Percentiles rank a stretch among this genome's conserved stretches.
These are phyloP conservation scores for Penicillium ochrochloron DNA, from an alignment of 495 filamentous ascomycete species.

Conservation along the genomic window DNA sequence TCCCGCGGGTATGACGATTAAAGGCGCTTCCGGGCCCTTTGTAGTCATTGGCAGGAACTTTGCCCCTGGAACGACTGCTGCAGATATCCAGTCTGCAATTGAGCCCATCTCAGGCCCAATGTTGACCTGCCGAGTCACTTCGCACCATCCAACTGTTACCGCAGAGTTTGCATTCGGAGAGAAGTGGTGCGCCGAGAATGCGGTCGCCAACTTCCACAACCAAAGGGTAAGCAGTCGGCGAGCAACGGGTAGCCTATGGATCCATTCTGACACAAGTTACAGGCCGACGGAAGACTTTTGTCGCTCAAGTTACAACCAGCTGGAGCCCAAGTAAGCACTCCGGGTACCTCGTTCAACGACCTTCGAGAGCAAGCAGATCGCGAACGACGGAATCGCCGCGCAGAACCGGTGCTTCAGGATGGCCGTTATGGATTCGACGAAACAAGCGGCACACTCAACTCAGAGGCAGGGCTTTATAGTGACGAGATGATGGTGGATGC, in stretches of 20 bases:
- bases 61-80: conserved; percentile 88
- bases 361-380: conserved; percentile 55
- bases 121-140: conserved; percentile 70
- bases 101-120: conserved; percentile 72
- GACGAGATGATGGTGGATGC: conserved; percentile 52
- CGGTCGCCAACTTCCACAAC: conserved; percentile 84
- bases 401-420: conserved; percentile 58
- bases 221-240: conserved; percentile 64
- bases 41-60: conserved; percentile 89
- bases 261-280: conserved; percentile 27
- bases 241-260: not conserved
- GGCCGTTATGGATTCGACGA: conserved; percentile 63
- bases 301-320: conserved; percentile 71
- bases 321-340: conserved; percentile 34
- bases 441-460: conserved; percentile 34
- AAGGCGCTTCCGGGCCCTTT: conserved; percentile 73
- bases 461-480: conserved; percentile 39
- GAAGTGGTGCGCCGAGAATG: conserved; percentile 75
- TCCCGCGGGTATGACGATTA: conserved; percentile 68
- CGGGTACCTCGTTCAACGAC: conserved; percentile 41
- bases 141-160: conserved; percentile 74
- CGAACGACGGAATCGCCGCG: conserved; percentile 47
- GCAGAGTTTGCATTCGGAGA: conserved; percentile 84
- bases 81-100: conserved; percentile 90
- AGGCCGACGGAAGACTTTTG: conserved; percentile 88